Evolutionary conservation across 1,139 yeast species (phyloP).

Genomic region (Blastobotrys indianensis): DNA sequence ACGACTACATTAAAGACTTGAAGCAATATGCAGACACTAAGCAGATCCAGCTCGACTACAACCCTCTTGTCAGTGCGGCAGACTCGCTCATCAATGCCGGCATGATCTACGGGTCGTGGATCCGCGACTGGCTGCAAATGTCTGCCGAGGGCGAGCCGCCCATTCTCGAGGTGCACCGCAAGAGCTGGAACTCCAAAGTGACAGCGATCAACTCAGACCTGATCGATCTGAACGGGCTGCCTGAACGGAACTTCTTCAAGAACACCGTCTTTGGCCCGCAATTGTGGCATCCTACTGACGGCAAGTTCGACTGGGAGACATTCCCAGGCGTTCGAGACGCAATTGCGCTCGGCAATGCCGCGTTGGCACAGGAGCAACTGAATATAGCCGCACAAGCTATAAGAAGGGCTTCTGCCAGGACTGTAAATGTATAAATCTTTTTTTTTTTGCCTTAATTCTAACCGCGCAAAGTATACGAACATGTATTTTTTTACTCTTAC

Average conservation of each 20-base stretch:
- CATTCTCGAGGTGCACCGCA: conserved; percentile 59
- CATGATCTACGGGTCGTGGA: conserved; percentile 40
- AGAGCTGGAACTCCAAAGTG: conserved; percentile 74
- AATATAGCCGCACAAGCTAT: not conserved
- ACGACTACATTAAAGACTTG: conserved; percentile 45
- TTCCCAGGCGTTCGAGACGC: conserved; percentile 75
- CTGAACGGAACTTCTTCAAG: conserved; percentile 58
- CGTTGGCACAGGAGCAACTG: conserved; percentile 2
- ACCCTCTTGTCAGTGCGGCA: conserved; percentile 23
- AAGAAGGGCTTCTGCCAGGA: too few relatives aligned
- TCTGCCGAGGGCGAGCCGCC: conserved; percentile 52
- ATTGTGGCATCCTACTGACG: conserved; percentile 46
- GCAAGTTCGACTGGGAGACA: conserved; percentile 50
- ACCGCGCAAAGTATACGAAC: too few relatives aligned
- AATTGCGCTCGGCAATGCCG: conserved; percentile 30
- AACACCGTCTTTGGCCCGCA: conserved; percentile 72
- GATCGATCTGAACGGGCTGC: conserved; percentile 44
- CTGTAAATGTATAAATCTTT: too few relatives aligned
- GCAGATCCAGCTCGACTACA: conserved; percentile 19
- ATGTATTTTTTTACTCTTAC: too few relatives aligned
- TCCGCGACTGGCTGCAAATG: conserved; percentile 49
- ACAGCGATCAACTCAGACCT: conserved; percentile 52
- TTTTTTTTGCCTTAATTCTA: too few relatives aligned
- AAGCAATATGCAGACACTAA: conserved; percentile 37
- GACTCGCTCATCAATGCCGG: conserved; percentile 24